These are phyloP conservation scores for Dunaliella primolecta DNA, from an alignment of 139 green algal species.

Conservation along the genomic window DNA sequence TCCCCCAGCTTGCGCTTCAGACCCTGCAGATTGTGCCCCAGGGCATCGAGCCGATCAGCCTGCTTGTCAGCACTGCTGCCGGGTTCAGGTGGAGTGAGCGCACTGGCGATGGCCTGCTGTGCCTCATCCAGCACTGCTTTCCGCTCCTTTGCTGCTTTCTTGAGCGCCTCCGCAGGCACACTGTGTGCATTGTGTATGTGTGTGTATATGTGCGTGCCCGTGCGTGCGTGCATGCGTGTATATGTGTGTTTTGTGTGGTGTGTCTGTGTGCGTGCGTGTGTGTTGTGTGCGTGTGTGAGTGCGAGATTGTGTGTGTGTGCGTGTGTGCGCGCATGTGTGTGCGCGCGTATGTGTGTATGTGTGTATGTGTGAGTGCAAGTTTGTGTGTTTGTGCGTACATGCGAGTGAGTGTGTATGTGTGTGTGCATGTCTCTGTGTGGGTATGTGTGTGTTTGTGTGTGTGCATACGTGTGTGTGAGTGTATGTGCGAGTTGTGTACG, in stretches of 20 bases:
- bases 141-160: constrained; percentile 70
- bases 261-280: too few species aligned
- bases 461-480: not conserved
- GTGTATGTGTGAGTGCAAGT: not conserved
- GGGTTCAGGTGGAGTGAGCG: not conserved
- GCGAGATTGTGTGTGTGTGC: too few species aligned
- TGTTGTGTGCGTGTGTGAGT: too few species aligned
- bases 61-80: not conserved
- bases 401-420: not conserved
- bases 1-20: constrained; percentile 79
- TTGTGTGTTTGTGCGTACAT: not conserved
- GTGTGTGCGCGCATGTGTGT: too few species aligned
- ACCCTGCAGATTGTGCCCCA: constrained; percentile 50
- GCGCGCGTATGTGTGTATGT: too few species aligned
- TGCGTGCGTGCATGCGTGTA: not conserved
- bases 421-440: not conserved
- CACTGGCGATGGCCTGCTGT: not conserved
- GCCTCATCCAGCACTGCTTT: constrained; percentile 69
- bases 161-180: constrained; percentile 78
- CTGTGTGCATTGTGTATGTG: not conserved
- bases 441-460: not conserved
- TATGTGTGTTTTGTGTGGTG: not conserved
- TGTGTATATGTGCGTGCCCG: not conserved
- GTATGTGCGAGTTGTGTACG: not conserved
- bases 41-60: constrained; percentile 38